Evolutionary conservation across 2,329 filamentous ascomycete species (phyloP).

Genomic region (Taxawa tesnikishii): DNA sequence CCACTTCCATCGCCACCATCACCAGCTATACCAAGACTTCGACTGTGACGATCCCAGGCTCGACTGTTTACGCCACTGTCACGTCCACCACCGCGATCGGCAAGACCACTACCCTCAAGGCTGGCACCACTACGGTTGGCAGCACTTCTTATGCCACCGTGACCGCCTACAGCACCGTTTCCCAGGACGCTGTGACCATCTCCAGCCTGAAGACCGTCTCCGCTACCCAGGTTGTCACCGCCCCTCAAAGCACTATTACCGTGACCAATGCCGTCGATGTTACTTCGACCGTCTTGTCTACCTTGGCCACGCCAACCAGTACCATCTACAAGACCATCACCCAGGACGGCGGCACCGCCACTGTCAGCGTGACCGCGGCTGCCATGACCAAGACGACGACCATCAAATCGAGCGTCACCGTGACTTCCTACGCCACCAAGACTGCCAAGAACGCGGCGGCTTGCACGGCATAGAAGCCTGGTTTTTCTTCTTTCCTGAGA

Average conservation of each 20-base stretch:
- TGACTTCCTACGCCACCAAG: constrained; percentile 11
- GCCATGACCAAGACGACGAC: constrained; percentile 10
- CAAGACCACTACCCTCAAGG: constrained; percentile 3
- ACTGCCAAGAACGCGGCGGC: constrained; percentile 10
- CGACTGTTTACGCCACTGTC: constrained; percentile 12
- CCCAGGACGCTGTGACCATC: constrained; percentile 2
- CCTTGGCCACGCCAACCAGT: constrained; percentile 10
- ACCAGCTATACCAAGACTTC: no score
- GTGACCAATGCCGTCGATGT: constrained; percentile 7
- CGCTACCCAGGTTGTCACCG: constrained; percentile 7
- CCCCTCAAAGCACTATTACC: constrained; percentile 6
- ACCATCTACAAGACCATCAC: constrained; percentile 9
- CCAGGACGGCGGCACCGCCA: constrained; percentile 5
- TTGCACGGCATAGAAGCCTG: no score
- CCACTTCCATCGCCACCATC: no score
- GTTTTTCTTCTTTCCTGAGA: no score
- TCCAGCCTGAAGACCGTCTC: constrained; percentile 10
- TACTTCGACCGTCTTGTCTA: constrained; percentile 12
- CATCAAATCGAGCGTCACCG: constrained; percentile 10
- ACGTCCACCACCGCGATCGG: constrained; percentile 14
- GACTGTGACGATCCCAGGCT: constrained; percentile 7
- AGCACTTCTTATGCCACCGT: constrained; percentile 10
- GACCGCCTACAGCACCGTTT: constrained; percentile 2
- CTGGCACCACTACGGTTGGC: constrained; percentile 11
- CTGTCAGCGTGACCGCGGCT: constrained; percentile 6